These are phyloP conservation scores for Paspalum vaginatum DNA, from an alignment of 176 grass and related monocot species.

Conservation along the genomic window DNA sequence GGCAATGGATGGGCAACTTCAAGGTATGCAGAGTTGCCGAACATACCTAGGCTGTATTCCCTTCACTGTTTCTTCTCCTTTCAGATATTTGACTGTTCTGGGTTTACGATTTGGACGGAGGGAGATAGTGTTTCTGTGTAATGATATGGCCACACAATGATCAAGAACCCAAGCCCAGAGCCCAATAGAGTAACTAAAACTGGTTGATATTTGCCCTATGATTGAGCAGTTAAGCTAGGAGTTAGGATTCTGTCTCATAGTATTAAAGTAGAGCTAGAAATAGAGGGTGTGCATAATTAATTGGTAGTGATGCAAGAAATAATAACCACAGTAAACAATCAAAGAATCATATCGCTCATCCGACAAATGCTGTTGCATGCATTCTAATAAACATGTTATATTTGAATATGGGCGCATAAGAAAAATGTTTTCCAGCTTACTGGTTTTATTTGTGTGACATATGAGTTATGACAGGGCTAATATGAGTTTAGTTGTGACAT, in stretches of 20 bases:
- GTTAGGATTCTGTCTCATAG: background rate
- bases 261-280: background rate
- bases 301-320: background rate
- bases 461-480: background rate
- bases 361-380: background rate
- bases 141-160: constrained; percentile 12
- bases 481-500: background rate
- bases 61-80: background rate
- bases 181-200: background rate
- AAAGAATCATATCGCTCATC: background rate
- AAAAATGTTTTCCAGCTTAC: background rate
- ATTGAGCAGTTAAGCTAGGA: background rate
- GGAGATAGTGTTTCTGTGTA: background rate
- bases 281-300: background rate
- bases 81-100: background rate
- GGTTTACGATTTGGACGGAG: background rate
- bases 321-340: constrained; percentile 1
- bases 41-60: background rate
- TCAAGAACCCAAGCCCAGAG: background rate
- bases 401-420: background rate
- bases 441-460: background rate
- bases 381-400: background rate
- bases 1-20: constrained; percentile 84
- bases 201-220: background rate
- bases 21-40: constrained; percentile 56